These are phyloP conservation scores for Penicillium bialowiezense DNA, from an alignment of 495 filamentous ascomycete genomes.

Conservation along the genomic window DNA sequence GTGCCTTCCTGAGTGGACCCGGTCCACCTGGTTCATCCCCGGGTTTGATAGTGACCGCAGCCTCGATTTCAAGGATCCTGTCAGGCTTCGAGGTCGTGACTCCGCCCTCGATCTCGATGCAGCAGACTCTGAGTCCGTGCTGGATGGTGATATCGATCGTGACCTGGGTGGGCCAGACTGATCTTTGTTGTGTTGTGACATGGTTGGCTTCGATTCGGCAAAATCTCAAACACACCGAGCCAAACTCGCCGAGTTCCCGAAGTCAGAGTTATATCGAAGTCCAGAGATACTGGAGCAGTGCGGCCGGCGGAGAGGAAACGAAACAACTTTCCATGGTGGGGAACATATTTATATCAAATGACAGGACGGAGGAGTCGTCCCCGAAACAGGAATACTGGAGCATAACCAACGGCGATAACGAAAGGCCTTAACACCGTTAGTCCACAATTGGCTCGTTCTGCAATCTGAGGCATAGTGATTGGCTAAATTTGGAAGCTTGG, in stretches of 20 bases:
- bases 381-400: not conserved
- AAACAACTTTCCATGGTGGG: not conserved
- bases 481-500: not conserved
- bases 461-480: not conserved
- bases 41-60: slow-evolving; percentile 5
- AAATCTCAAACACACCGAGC: not conserved
- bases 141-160: slow-evolving; percentile 13
- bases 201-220: not conserved
- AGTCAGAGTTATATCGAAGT: too few species aligned
- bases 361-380: not conserved
- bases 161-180: slow-evolving; percentile 57
- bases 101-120: slow-evolving; percentile 8
- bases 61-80: slow-evolving; percentile 9
- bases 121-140: slow-evolving; percentile 10
- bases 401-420: slow-evolving; percentile 1
- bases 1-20: slow-evolving; percentile 32
- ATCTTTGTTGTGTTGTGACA: slow-evolving; percentile 3
- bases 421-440: slow-evolving; percentile 1
- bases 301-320: not conserved
- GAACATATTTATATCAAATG: not conserved
- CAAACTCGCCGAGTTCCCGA: too few species aligned
- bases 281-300: too few species aligned
- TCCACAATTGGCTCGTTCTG: not conserved
- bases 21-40: slow-evolving; percentile 12
- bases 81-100: not conserved